Percentiles rank a stretch among this genome's conserved stretches.
Evolutionary conservation across 352 stramenopile genomes (phyloP).

Genomic region (Pilasporangium apinafurcum): DNA sequence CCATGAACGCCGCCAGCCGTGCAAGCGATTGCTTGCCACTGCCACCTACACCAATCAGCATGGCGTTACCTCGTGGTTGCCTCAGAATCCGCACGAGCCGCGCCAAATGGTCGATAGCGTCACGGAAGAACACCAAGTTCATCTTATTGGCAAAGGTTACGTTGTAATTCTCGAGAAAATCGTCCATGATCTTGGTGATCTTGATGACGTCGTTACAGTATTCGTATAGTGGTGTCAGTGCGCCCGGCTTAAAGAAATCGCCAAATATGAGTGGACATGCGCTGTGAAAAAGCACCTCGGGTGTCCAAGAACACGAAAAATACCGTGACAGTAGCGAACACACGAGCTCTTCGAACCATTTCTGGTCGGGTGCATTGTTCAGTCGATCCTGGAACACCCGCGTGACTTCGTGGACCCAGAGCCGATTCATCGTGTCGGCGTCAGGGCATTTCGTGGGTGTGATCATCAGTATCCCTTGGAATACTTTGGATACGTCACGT

Average conservation of each 20-base stretch:
- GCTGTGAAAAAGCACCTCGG: conserved; percentile 84
- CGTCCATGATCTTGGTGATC: conserved; percentile 85
- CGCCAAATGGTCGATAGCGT: conserved; percentile 88
- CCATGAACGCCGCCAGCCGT: conserved; percentile 87
- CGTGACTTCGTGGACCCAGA: conserved; percentile 91
- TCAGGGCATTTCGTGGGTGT: conserved; percentile 73
- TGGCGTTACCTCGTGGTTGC: conserved; percentile 92
- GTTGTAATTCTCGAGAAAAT: conserved; percentile 94
- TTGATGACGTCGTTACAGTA: conserved; percentile 74
- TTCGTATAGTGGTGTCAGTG: conserved; percentile 78
- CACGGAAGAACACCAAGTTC: conserved; percentile 95
- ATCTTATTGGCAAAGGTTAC: conserved; percentile 91
- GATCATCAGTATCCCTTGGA: conserved; percentile 95
- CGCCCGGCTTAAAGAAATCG: conserved; percentile 88
- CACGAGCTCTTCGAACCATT: conserved; percentile 89
- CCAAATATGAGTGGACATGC: conserved; percentile 87
- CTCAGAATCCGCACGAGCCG: conserved; percentile 88
- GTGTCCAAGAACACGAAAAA: conserved; percentile 71
- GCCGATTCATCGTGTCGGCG: conserved; percentile 74
- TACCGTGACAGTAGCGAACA: conserved; percentile 72
- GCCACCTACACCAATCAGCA: conserved; percentile 94
- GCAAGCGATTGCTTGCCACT: conserved; percentile 93
- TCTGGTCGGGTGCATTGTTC: conserved; percentile 83
- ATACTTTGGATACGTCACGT: conserved; percentile 94
- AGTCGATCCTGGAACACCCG: conserved; percentile 94